phyloP scores from a whole-genome alignment of 345 rosid species.

The Brassica juncea region DNA sequence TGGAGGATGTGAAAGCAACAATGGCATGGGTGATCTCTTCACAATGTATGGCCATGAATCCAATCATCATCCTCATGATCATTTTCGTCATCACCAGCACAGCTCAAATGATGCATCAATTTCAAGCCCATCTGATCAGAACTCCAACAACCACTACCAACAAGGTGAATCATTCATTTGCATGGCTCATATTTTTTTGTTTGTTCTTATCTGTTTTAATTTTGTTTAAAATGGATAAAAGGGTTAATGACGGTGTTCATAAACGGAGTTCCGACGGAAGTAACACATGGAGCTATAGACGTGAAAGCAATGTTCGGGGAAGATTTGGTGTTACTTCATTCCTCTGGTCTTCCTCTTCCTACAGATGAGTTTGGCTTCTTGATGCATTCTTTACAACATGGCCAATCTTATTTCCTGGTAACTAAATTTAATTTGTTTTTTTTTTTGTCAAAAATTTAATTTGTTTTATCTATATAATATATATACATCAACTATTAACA shows the following conservation, averaged over 20 bases:
- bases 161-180: constrained; percentile 50
- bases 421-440: not conserved
- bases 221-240: constrained; percentile 31
- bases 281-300: constrained; percentile 80
- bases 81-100: constrained; percentile 20
- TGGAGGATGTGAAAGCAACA: constrained; percentile 39
- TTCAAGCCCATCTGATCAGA: constrained; percentile 48
- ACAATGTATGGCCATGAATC: constrained; percentile 52
- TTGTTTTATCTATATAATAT: not conserved
- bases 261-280: constrained; percentile 80
- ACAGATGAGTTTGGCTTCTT: constrained; percentile 69
- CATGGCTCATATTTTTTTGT: constrained; percentile 11
- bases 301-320: constrained; percentile 74
- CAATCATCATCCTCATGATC: constrained; percentile 44
- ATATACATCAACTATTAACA: not conserved
- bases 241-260: constrained; percentile 72
- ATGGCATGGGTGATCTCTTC: constrained; percentile 48
- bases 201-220: not conserved
- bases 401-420: constrained; percentile 96
- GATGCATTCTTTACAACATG: constrained; percentile 75
- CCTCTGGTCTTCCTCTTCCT: constrained; percentile 80
- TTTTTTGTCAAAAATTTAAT: no score
- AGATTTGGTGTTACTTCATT: constrained; percentile 64
- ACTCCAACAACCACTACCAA: constrained; percentile 61
- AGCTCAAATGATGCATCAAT: constrained; percentile 48